Evolutionary conservation across 225 moss, liverwort and hornwort genomes (phyloP).

Genomic region (Bryoerythrophyllum caledonicum): DNA sequence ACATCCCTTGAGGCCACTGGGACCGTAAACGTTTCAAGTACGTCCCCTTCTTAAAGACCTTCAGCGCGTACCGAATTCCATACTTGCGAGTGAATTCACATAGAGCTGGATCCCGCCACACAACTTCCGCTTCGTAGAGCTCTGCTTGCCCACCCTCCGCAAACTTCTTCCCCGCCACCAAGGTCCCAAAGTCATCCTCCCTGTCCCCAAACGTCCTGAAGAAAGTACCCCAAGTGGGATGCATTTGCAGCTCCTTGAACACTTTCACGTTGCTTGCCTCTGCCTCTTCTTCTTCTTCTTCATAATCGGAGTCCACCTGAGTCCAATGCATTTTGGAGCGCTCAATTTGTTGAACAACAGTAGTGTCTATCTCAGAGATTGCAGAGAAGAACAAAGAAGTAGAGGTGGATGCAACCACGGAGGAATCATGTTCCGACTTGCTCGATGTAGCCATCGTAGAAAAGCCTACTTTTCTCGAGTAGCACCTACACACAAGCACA

Average conservation of each 20-base stretch:
- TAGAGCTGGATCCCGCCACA: not conserved
- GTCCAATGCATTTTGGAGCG: too few relatives aligned
- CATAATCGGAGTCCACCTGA: not conserved
- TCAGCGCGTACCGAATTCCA: not conserved
- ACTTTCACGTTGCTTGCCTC: not conserved
- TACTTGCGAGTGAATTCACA: not conserved
- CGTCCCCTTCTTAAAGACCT: not conserved
- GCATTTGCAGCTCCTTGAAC: not conserved
- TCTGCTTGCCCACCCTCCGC: not conserved
- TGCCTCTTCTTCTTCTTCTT: not conserved
- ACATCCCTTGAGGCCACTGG: too few relatives aligned
- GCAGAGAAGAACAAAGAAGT: too few relatives aligned
- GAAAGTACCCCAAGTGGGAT: not conserved
- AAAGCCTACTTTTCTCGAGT: too few relatives aligned
- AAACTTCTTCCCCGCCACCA: not conserved
- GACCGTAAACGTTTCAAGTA: too few relatives aligned
- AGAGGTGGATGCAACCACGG: too few relatives aligned
- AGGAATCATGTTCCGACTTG: too few relatives aligned
- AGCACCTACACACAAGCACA: too few relatives aligned
- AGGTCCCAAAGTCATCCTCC: not conserved
- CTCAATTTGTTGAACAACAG: too few relatives aligned
- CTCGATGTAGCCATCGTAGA: too few relatives aligned
- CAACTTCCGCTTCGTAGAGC: not conserved
- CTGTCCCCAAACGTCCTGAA: not conserved
- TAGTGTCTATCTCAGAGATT: too few relatives aligned